phyloP scores from a whole-genome alignment of 2,329 filamentous ascomycete species.

The Cladorrhinum sp. region DNA sequence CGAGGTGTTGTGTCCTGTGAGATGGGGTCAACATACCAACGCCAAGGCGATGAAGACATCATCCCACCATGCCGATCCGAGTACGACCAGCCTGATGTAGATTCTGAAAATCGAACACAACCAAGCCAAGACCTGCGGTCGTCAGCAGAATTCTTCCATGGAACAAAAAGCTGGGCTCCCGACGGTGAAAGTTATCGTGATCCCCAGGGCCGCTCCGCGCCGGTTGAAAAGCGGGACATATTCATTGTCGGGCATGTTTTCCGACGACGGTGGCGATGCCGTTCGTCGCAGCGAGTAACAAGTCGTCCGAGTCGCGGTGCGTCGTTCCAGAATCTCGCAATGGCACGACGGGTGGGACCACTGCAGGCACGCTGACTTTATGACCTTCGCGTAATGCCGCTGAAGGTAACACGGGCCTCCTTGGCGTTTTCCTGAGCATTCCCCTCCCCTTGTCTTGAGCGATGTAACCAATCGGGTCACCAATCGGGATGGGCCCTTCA shows the following conservation, averaged over 20 bases:
- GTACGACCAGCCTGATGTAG: slow-evolving; percentile 7
- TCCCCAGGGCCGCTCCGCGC: not conserved
- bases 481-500: too few species aligned
- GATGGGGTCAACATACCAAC: not conserved
- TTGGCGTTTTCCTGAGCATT: too few species aligned
- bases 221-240: not conserved
- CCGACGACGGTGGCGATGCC: not conserved
- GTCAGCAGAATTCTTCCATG: not conserved
- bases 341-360: too few species aligned
- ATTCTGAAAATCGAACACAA: slow-evolving; percentile 10
- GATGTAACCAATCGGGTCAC: too few species aligned
- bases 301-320: not conserved
- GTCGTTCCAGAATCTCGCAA: too few species aligned
- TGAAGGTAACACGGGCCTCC: too few species aligned
- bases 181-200: not conserved
- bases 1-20: not conserved
- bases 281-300: not conserved
- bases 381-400: too few species aligned
- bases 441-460: too few species aligned
- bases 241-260: not conserved
- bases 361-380: too few species aligned
- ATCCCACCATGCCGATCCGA: slow-evolving; percentile 11
- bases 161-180: not conserved
- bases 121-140: slow-evolving; percentile 9
- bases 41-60: slow-evolving; percentile 13